phyloP scores from a whole-genome alignment of 176 grass and related monocot species.

The Aegilops speltoides region DNA sequence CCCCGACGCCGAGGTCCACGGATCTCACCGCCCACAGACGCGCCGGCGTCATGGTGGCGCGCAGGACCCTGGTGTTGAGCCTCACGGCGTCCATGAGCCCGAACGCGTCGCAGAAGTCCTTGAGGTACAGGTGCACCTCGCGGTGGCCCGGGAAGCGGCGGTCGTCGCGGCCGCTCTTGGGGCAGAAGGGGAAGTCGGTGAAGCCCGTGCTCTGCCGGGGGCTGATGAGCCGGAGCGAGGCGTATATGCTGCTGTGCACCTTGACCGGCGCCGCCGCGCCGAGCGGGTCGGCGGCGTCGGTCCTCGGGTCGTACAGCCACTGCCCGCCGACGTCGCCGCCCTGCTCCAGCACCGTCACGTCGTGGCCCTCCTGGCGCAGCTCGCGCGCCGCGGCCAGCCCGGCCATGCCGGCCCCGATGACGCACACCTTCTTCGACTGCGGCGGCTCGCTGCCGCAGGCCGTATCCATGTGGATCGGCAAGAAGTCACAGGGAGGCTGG shows the following conservation, averaged over 20 bases:
- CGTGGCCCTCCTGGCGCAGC: slow-evolving; percentile 15
- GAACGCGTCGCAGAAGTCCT: slow-evolving; percentile 29
- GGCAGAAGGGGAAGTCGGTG: slow-evolving; percentile 33
- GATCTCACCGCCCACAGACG: neutral
- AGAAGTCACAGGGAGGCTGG: too few relatives aligned
- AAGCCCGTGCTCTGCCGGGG: slow-evolving; percentile 20
- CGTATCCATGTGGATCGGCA: too few relatives aligned
- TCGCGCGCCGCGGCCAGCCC: neutral
- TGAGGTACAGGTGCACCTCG: slow-evolving; percentile 28
- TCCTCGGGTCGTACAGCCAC: slow-evolving; percentile 33
- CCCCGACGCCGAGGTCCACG: too few relatives aligned
- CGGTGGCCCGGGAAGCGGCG: slow-evolving; percentile 27
- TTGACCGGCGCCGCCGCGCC: too few relatives aligned
- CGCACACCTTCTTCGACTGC: neutral
- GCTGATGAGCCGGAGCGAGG: slow-evolving; percentile 26
- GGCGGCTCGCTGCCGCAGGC: neutral
- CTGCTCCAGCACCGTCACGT: slow-evolving; percentile 23
- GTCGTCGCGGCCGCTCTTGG: slow-evolving; percentile 3
- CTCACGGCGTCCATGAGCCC: slow-evolving; percentile 20
- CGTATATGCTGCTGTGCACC: slow-evolving; percentile 23
- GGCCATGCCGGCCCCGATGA: neutral
- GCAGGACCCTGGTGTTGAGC: slow-evolving; percentile 29
- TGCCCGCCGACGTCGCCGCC: slow-evolving; percentile 21
- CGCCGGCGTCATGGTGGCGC: neutral
- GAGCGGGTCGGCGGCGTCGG: too few relatives aligned